Base-by-base conservation (phyloP, 1,284 basidiomycete species). In the Puccinia coronata region DNA sequence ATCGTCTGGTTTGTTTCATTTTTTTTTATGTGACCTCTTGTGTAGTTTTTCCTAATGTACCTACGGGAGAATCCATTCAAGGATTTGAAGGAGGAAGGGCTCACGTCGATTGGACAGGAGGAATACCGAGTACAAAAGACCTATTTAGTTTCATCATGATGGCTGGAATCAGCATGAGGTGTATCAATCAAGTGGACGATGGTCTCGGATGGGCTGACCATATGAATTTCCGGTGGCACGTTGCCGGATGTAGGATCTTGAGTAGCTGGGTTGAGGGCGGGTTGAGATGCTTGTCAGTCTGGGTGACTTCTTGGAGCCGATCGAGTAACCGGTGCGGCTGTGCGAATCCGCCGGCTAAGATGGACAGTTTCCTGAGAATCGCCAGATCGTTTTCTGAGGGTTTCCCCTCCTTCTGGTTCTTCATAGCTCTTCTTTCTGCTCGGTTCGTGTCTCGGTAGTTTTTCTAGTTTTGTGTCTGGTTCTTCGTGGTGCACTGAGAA, bases 71-170 rank as follows among this genome's bases (percentile, higher is more conserved):
- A 25, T n/a, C 25, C 39, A 67, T 28, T 61, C 14, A 61, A 61
- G 28, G 18, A 69, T 69, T 18, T 51, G 67, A 69, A 49, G 41
- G 67, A 69, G 49, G 28, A 69, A n/a, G 41, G 67, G 49, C 70
- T 72, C 49, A 72, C 70, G 70, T 31, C 49, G 70, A 53, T 36
- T 55, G 47, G 5, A 51, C 11, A 55, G 70, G n/a, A n/a, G n/a
- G 34, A 39, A 55, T 39, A 23, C 70, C 70, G 25, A 72, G 49
- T 28, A n/a, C 70, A 34, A 72, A 55, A 12, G 70, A 53, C 70
- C 70, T 72, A 61, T 34, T 5, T 25, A 12, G n/a, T n/a, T 28
- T 5, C 55, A 12, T 23, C 20, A 20, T 25, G n/a, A 28, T 28
- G n/a, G n/a, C 55, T 25, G 55, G 6, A 20, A 23, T 57, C n/a